phyloP scores from a whole-genome alignment of 2,329 filamentous ascomycete genomes.

The Penicillium sclerotiorum region DNA sequence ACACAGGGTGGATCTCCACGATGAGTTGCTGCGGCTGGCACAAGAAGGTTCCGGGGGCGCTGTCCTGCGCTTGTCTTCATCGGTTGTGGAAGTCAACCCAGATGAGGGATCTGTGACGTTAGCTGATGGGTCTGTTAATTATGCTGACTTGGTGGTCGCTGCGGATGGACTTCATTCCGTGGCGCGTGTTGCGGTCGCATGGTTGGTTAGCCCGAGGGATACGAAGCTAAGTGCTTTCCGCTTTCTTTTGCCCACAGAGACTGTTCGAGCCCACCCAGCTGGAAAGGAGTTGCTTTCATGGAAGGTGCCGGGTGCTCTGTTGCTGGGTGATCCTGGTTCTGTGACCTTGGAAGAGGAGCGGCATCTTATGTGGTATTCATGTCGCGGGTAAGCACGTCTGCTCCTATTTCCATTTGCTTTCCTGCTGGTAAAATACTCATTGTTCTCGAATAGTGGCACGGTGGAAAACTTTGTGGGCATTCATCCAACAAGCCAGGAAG shows the following conservation, averaged over 20 bases:
- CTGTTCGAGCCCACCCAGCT: constrained; percentile 34
- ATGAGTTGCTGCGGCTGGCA: constrained; percentile 21
- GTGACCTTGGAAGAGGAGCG: constrained; percentile 15
- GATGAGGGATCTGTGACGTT: constrained; percentile 21
- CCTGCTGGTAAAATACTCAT: background rate
- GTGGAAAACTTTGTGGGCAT: constrained; percentile 35
- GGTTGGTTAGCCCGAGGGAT: background rate
- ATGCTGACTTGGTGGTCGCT: constrained; percentile 35
- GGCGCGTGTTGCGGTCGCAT: constrained; percentile 11
- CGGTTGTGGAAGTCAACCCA: constrained; percentile 26
- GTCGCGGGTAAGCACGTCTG: constrained; percentile 29
- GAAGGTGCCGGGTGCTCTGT: constrained; percentile 19
- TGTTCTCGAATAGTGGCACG: constrained; percentile 20
- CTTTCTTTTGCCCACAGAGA: constrained; percentile 25
- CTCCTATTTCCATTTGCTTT: no score
- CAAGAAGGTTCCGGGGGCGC: constrained; percentile 13
- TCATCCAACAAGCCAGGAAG: constrained; percentile 8
- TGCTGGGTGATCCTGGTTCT: constrained; percentile 22
- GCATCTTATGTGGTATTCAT: constrained; percentile 36
- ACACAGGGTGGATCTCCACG: constrained; percentile 23
- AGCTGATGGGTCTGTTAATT: constrained; percentile 19
- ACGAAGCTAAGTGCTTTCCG: constrained; percentile 30
- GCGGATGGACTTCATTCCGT: constrained; percentile 36
- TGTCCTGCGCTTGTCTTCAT: constrained; percentile 20
- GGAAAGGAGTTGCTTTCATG: constrained; percentile 39